Evolutionary conservation across 495 filamentous ascomycete species (phyloP), one percentile per base, ranked within the genome.

Genomic region (Tricharina praecox): DNA sequence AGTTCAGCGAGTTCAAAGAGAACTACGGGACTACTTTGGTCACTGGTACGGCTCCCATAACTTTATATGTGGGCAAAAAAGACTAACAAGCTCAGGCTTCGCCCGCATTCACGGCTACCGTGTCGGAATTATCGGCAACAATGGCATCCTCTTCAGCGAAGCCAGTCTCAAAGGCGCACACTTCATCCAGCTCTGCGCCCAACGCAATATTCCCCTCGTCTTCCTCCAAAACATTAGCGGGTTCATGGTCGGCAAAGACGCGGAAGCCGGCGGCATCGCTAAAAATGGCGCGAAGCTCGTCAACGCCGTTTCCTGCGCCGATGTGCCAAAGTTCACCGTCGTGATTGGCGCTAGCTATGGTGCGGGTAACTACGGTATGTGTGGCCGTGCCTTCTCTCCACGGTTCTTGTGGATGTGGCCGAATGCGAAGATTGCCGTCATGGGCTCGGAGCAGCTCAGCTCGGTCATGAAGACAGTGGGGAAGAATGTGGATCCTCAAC

Each of bases 251-350:
- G 90, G 90, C 23, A 73, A 72, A 5, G 85, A 93, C 56, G 90
- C 88, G 3, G 90, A 97, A 63, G 78, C 78, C 34, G 90, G 85
- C 43, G 90, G 90, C 4, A 96, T 97, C 54, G 90, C 90, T 23
- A 96, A 96, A 71, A 93, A 97, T 59, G 90, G 90, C 34, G 90
- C 90, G 0, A 96, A 97, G 68, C 72, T 97, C 15, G 90, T 97
- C 5, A 96, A 86, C 5, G 90, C 90, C 2, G 92, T 96, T 2
- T 83, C 86, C 3, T 95, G 87, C 61, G 85, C 87, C 8, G 79
- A 93, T 50, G 90, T 96, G 30, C 92, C 90, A 51, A 97, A 97
- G 63, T 90, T 97, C 57, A 97, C 90, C 0, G 81, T 97, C 3
- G 84, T 97, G 0, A 78, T 96, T 21, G 90, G 90, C 3, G 79